Base-by-base conservation (phyloP, 1,284 basidiomycete species). In the Fistulinella cinereoalba region DNA sequence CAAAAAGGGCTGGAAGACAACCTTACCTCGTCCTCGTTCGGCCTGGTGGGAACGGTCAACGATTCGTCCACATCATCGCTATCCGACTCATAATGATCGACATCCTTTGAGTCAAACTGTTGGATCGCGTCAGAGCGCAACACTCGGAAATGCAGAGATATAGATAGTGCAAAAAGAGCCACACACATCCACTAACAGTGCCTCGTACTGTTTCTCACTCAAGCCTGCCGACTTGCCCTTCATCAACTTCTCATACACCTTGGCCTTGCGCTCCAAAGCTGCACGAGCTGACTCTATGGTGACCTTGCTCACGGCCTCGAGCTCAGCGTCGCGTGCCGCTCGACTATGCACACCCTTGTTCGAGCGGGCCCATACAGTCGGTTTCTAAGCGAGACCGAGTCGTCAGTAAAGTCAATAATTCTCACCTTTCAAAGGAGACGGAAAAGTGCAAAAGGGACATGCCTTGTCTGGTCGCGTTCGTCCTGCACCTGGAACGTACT, bases 211-310 rank as follows among this genome's bases (percentile, higher is more conserved):
- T 51, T 80, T 81, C 43, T 94, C 88, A 23, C 65, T 83, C 58
- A 96, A 58, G 0, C 90, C 91, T 0, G 83, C 91, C 8, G 80
- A 82, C 66, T 91, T 88, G 7, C 95, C 95, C 52, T 81, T 83
- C 56, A 75, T 70, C 27, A 96, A 66, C 59, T 90, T 84, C 6
- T 92, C 85, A 59, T 97, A 97, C 47, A 87, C 81, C 61, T 78
- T 77, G 6, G 91, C 84, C 65, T 97, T 97, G 38, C 83, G 76
- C 64, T 90, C 83, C 41, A 97, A 67, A 5, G 75, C 76, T 1
- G 80, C 78, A 8, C 80, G 79, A 9, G 84, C 82, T 2, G 77
- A 76, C 33, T 90, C 87, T 8, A 86, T 62, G 0, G 83, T 87
- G n/a, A 80, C 79, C 55, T 73, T 78, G 66, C 76, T 80, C 44